Base-by-base conservation (phyloP, 805 yeast species). In the Sugiyamaella lignohabitans region DNA sequence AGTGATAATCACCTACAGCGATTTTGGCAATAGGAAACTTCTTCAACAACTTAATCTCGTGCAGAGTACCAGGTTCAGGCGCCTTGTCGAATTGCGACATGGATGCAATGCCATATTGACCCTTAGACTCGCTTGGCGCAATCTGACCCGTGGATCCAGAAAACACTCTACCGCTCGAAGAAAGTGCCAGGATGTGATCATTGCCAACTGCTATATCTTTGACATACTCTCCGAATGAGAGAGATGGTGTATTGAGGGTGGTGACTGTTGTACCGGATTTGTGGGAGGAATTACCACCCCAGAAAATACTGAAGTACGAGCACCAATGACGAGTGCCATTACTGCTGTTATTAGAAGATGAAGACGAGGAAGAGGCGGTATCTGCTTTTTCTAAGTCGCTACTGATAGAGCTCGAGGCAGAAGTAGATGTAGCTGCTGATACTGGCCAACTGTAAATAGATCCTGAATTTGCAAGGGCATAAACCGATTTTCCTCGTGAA, bases 61-160 rank as follows among this genome's bases (percentile, higher is more conserved):
- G 72, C 10, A 80, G 61, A 43, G 61, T 58, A 53, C 73, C 73
- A 14, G 72, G 69, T 2, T 54, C 53, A 4, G 88, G 85, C 0
- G 77, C 72, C 3, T 63, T 53, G 49, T 75, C 78, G 57, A 79
- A 79, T 47, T 85, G 89, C 1, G 95, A 78, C 53, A 71, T 76
- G 11, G 68, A 64, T 1, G 95, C 93, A 14, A 87, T 63, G 17
- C 97, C 98, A 64, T 76, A 86, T 66, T 93, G 97, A 3, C 98
- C 98, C 54, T 59, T 61, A 21, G 72, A 69, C 23, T 30, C 42
- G 2, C 29, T 38, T 3, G 58, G 59, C 10, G 36, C 29, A 6
- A 27, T 34, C 11, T 43, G 3, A 1, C 84, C 84, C 0, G 94
- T 79, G 14, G 85, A 74, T 8, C 79, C 69, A 1, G 85, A 69